Evolutionary conservation across 1,284 basidiomycete genomes (phyloP).

Genomic region (Inonotus hispidus): DNA sequence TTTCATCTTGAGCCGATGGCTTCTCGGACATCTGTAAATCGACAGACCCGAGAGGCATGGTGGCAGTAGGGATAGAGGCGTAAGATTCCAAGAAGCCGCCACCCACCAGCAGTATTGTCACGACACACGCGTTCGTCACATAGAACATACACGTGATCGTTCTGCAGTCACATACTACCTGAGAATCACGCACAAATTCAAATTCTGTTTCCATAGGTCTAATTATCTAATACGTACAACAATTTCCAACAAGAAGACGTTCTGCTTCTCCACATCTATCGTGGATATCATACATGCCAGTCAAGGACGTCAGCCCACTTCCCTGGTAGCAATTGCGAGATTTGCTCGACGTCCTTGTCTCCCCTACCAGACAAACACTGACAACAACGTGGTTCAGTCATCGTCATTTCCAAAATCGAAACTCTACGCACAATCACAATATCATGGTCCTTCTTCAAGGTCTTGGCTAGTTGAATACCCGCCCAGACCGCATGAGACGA

Average conservation of each 20-base stretch:
- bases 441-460: constrained; percentile 78
- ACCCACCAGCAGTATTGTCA: background rate
- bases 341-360: constrained; percentile 93
- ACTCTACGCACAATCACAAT: constrained; percentile 76
- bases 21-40: background rate
- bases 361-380: constrained; percentile 88
- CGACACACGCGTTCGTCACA: background rate
- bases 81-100: too few relatives aligned
- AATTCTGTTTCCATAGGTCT: background rate
- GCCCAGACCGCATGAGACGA: constrained; percentile 96
- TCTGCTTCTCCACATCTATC: background rate
- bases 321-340: constrained; percentile 73
- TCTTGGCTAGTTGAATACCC: constrained; percentile 81
- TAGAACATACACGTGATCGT: background rate
- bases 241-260: background rate
- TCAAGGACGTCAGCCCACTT: constrained; percentile 88
- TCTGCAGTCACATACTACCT: background rate
- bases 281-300: constrained; percentile 65
- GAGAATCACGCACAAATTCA: background rate
- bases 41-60: background rate
- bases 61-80: background rate
- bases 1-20: constrained; percentile 24
- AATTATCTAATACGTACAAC: background rate
- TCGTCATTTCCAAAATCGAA: constrained; percentile 1
- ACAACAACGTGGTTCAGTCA: background rate